Evolutionary conservation across 2,329 filamentous ascomycete genomes (phyloP).

Genomic region (Fusarium sp.): DNA sequence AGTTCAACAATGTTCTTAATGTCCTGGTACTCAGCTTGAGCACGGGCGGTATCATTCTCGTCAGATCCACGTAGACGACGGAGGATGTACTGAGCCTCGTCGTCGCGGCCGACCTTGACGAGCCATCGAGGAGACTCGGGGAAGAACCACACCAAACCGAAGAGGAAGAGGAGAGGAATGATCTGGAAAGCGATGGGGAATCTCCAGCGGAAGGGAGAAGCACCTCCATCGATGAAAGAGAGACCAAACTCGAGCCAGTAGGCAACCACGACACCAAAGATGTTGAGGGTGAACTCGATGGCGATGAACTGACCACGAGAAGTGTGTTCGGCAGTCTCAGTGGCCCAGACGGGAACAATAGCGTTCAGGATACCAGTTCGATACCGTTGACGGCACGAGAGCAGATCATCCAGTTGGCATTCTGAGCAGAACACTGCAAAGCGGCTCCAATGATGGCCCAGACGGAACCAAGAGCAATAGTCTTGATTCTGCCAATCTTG

Average conservation of each 20-base stretch:
- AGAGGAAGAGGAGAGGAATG: slow-evolving; percentile 68
- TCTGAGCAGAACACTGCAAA: slow-evolving; percentile 29
- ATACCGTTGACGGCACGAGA: slow-evolving; percentile 52
- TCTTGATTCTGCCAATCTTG: slow-evolving; percentile 35
- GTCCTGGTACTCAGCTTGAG: slow-evolving; percentile 75
- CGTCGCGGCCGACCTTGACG: slow-evolving; percentile 72
- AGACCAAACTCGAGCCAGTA: slow-evolving; percentile 73
- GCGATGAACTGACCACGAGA: slow-evolving; percentile 76
- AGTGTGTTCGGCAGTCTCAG: slow-evolving; percentile 75
- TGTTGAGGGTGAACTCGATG: slow-evolving; percentile 65
- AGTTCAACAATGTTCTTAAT: slow-evolving; percentile 66
- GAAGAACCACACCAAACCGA: slow-evolving; percentile 72
- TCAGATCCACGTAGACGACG: slow-evolving; percentile 71
- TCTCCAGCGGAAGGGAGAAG: slow-evolving; percentile 71
- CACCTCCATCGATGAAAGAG: slow-evolving; percentile 69
- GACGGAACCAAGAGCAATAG: slow-evolving; percentile 27
- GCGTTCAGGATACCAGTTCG: slow-evolving; percentile 76
- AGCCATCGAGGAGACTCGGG: slow-evolving; percentile 78
- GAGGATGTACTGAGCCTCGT: slow-evolving; percentile 76
- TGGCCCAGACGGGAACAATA: slow-evolving; percentile 78
- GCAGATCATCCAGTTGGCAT: slow-evolving; percentile 42
- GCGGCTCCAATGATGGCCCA: slow-evolving; percentile 33
- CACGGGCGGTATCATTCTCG: slow-evolving; percentile 62
- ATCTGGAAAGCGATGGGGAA: slow-evolving; percentile 80
- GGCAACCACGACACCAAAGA: slow-evolving; percentile 52